Base-by-base conservation (phyloP, 352 stramenopile species). In the Phytophthora kernoviae region DNA sequence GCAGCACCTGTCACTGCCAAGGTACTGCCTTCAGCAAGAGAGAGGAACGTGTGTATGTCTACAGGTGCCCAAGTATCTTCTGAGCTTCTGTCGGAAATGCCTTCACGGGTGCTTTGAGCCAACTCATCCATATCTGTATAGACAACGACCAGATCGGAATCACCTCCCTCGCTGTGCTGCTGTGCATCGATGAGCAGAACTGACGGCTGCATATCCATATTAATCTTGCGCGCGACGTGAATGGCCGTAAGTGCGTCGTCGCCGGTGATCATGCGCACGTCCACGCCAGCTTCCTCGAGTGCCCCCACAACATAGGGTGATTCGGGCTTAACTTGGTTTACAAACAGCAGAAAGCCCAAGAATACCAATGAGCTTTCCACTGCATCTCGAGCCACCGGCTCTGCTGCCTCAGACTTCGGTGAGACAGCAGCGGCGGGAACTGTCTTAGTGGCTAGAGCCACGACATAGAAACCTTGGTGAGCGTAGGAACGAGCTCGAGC, bases 261-360 rank as follows among this genome's bases (percentile, higher is more conserved):
- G 12, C 90, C 90, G 4, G 93, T 97, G 42, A 98, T 87, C 44
- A 98, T 97, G 14, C 79, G 82, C 34, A 91, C 81, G 45, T 89
- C 72, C 15, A 98, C 73, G 5, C 81, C 72, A 24, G 84, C 88
- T 45, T 85, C 75, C 14, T 90, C 69, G 1, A 98, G 70, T 17
- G 90, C 72, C 24, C 65, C 57, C 39, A 98, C 87, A 0, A 97
- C 91, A 42, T 83, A 84, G 15, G 75, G 72, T 1, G 88, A 82
- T 43, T 97, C 86, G n/a, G 81, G 62, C 56, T 96, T 96, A 51
- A 98, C 82, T 51, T 86, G 74, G 65, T 98, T 98, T 17, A 88
- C 62, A 67, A 97, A 98, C 6, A 96, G 74, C 18, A 97, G 64
- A 33, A 97, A 90, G 21, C 93, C 91, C 15, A 90, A 11, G 62